phyloP scores from a whole-genome alignment of 108 stramenopile species.

The Conticribra weissflogii region DNA sequence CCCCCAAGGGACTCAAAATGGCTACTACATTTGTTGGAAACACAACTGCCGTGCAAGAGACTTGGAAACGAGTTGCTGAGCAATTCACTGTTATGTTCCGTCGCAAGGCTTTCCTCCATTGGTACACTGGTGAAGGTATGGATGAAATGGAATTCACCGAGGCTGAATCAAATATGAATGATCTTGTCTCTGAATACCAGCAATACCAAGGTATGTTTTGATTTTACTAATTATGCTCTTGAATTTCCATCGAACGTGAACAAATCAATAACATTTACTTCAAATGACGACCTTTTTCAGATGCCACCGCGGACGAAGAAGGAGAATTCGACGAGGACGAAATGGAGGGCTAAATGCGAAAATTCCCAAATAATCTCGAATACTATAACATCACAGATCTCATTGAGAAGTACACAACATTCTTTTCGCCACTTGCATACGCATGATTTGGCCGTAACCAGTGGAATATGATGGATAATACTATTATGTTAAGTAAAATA shows the following conservation, averaged over 20 bases:
- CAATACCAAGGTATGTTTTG: conserved; percentile 70
- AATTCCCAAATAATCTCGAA: too few relatives aligned
- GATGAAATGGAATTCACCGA: conserved; percentile 69
- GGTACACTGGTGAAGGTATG: conserved; percentile 81
- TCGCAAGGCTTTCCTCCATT: conserved; percentile 87
- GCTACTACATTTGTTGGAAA: conserved; percentile 94
- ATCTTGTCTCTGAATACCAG: conserved; percentile 86
- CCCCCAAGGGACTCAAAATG: conserved; percentile 95
- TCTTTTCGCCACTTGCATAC: too few relatives aligned
- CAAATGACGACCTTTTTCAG: conserved; percentile 16
- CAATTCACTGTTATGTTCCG: conserved; percentile 90
- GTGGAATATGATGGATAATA: too few relatives aligned
- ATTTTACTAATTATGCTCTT: neutral
- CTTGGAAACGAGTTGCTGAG: conserved; percentile 80
- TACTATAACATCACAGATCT: too few relatives aligned
- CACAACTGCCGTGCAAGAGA: conserved; percentile 88
- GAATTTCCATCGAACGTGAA: too few relatives aligned
- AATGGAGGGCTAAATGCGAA: conserved; percentile 14
- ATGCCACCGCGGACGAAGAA: conserved; percentile 85
- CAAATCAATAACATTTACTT: too few relatives aligned
- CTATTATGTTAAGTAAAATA: too few relatives aligned
- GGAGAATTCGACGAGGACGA: conserved; percentile 60
- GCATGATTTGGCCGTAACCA: too few relatives aligned
- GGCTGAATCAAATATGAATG: conserved; percentile 86
- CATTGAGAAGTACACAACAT: too few relatives aligned